Evolutionary conservation across 345 rosid genomes (phyloP).

Genomic region (Orychophragmus violaceus): DNA sequence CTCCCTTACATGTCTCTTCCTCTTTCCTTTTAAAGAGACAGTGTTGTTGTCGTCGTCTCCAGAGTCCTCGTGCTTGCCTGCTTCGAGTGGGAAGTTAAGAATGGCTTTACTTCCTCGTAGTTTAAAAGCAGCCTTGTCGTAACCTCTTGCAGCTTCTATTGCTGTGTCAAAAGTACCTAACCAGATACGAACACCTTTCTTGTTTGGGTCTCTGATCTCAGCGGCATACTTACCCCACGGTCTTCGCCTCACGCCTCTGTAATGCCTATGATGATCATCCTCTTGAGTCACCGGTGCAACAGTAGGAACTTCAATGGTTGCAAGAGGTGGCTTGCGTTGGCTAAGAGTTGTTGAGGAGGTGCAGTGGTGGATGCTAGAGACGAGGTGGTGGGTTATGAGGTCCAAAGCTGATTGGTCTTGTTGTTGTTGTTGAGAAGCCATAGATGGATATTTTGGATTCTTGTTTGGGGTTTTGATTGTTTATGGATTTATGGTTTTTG

Average conservation of each 20-base stretch:
- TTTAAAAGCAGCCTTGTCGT: slow-evolving; percentile 75
- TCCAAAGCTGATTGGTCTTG: slow-evolving; percentile 42
- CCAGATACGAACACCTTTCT: slow-evolving; percentile 80
- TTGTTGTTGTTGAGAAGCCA: slow-evolving; percentile 16
- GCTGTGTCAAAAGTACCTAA: slow-evolving; percentile 85
- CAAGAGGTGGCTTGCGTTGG: slow-evolving; percentile 59
- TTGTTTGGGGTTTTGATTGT: neutral
- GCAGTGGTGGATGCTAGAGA: slow-evolving; percentile 23
- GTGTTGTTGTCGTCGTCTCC: slow-evolving; percentile 7
- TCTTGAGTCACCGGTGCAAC: neutral
- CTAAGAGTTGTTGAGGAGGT: slow-evolving; percentile 39
- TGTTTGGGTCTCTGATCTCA: slow-evolving; percentile 83
- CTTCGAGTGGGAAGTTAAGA: slow-evolving; percentile 82
- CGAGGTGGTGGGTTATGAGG: slow-evolving; percentile 53
- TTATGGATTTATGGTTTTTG: neutral
- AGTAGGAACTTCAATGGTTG: slow-evolving; percentile 14
- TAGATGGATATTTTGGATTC: neutral
- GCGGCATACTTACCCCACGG: slow-evolving; percentile 93
- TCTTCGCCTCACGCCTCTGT: slow-evolving; percentile 72
- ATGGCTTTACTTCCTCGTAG: slow-evolving; percentile 82
- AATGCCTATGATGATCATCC: slow-evolving; percentile 41
- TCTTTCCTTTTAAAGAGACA: slow-evolving; percentile 21
- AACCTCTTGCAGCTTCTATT: slow-evolving; percentile 73
- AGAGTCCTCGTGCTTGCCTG: slow-evolving; percentile 28
- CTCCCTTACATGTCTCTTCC: slow-evolving; percentile 37